Evolutionary conservation across 1,284 basidiomycete genomes (phyloP).

Genomic region (Heterobasidion parviporum): DNA sequence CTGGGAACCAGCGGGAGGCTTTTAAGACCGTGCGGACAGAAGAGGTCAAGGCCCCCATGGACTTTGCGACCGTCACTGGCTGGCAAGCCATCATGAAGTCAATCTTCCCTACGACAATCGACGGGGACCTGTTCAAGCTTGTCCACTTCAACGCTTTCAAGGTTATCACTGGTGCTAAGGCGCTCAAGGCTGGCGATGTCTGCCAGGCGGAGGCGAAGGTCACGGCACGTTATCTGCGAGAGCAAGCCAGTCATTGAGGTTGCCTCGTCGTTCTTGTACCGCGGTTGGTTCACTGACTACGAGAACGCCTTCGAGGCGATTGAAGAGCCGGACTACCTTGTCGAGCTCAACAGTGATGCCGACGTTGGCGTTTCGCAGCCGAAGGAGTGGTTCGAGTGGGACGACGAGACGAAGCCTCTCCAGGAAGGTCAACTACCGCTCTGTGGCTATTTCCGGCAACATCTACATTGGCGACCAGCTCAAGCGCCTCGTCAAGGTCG

Average conservation of each 20-base stretch:
- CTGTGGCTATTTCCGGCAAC: slow-evolving; percentile 78
- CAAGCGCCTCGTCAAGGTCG: slow-evolving; percentile 84
- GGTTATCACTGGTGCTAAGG: slow-evolving; percentile 69
- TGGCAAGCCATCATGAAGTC: slow-evolving; percentile 90
- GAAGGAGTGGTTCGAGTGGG: slow-evolving; percentile 99
- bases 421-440: slow-evolving; percentile 75
- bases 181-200: slow-evolving; percentile 80
- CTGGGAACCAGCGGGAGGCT: slow-evolving; percentile 87
- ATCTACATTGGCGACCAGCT: slow-evolving; percentile 82
- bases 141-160: slow-evolving; percentile 98
- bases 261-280: slow-evolving; percentile 92
- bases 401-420: slow-evolving; percentile 74
- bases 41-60: slow-evolving; percentile 86
- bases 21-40: slow-evolving; percentile 77
- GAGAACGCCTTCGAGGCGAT: slow-evolving; percentile 93
- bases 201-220: slow-evolving; percentile 89
- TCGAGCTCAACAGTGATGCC: slow-evolving; percentile 71
- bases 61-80: slow-evolving; percentile 90
- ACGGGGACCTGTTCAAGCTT: slow-evolving; percentile 90
- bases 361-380: slow-evolving; percentile 86
- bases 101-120: slow-evolving; percentile 87
- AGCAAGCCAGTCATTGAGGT: slow-evolving; percentile 87
- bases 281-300: slow-evolving; percentile 89
- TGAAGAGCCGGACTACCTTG: slow-evolving; percentile 83
- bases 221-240: slow-evolving; percentile 74